phyloP scores from a whole-genome alignment of 2,329 filamentous ascomycete species.

The Fusarium secorum region DNA sequence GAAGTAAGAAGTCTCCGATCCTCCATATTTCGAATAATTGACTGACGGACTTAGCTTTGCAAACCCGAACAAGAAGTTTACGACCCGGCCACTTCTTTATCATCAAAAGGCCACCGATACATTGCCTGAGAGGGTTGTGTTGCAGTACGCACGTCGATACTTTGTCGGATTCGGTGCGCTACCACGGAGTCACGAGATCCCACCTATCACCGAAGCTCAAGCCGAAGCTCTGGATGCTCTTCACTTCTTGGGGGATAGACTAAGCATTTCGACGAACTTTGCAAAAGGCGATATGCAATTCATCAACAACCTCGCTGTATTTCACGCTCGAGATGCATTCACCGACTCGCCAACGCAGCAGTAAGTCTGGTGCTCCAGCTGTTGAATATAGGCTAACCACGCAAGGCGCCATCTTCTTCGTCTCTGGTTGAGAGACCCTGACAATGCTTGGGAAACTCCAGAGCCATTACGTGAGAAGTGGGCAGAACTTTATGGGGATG shows the following conservation, averaged over 20 bases:
- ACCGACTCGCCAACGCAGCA: constrained; percentile 21
- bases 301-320: constrained; percentile 61
- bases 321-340: constrained; percentile 61
- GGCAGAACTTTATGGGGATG: constrained; percentile 18
- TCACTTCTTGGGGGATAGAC: constrained; percentile 56
- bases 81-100: constrained; percentile 9
- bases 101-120: constrained; percentile 5
- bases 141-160: constrained; percentile 29
- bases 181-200: constrained; percentile 61
- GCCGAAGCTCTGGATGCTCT: constrained; percentile 60
- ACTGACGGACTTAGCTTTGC: constrained; percentile 4
- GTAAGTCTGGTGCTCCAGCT: background rate
- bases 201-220: constrained; percentile 61
- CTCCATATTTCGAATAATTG: too few species aligned
- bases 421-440: constrained; percentile 57
- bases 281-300: constrained; percentile 61
- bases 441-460: constrained; percentile 53
- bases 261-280: constrained; percentile 54
- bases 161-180: constrained; percentile 31
- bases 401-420: constrained; percentile 54
- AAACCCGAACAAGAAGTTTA: constrained; percentile 10
- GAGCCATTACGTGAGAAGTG: constrained; percentile 1
- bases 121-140: background rate
- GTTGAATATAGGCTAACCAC: rapidly evolving
- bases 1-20: constrained; percentile 40